A percentile compares a stretch with the other conserved stretches of the same genome.
These are phyloP conservation scores for Hypomyces rosellus DNA, from an alignment of 2,329 filamentous ascomycete genomes.

Conservation along the genomic window DNA sequence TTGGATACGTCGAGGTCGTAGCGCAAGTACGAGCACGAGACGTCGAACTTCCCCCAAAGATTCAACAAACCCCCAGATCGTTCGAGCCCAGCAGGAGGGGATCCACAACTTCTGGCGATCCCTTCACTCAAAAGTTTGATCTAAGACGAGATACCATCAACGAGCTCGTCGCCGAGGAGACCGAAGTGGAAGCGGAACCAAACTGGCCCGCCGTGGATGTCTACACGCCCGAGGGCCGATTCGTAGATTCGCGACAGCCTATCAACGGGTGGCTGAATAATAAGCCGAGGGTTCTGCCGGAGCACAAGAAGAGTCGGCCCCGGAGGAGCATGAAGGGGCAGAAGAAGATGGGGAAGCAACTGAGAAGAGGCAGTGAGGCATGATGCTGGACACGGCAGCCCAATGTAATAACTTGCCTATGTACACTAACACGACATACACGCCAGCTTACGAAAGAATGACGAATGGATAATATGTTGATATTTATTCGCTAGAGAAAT, in stretches of 20 bases:
- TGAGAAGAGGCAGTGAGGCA: slow-evolving; percentile 17
- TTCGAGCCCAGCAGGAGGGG: too few species aligned
- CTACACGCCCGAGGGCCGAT: slow-evolving; percentile 78
- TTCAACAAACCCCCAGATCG: too few species aligned
- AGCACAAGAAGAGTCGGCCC: slow-evolving; percentile 50
- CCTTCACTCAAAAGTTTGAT: slow-evolving; percentile 21
- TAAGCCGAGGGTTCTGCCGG: slow-evolving; percentile 45
- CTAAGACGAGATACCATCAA: slow-evolving; percentile 18
- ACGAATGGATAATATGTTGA: too few species aligned
- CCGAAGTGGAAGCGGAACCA: slow-evolving; percentile 20
- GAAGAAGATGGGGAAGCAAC: slow-evolving; percentile 36
- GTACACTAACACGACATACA: background rate
- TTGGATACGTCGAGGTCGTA: slow-evolving; percentile 86
- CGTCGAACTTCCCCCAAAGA: slow-evolving; percentile 14
- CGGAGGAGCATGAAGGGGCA: slow-evolving; percentile 63
- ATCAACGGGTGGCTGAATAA: slow-evolving; percentile 66
- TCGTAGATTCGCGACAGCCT: slow-evolving; percentile 59
- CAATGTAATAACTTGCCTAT: background rate
- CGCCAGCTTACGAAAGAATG: too few species aligned
- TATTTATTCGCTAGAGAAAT: too few species aligned
- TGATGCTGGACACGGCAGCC: background rate
- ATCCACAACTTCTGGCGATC: slow-evolving; percentile 10
- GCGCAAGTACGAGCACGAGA: slow-evolving; percentile 67
- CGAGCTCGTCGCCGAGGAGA: background rate
- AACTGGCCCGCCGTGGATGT: slow-evolving; percentile 72